These are phyloP conservation scores for Cladosporium halotolerans DNA, from an alignment of 2,329 filamentous ascomycete genomes.

Conservation along the genomic window DNA sequence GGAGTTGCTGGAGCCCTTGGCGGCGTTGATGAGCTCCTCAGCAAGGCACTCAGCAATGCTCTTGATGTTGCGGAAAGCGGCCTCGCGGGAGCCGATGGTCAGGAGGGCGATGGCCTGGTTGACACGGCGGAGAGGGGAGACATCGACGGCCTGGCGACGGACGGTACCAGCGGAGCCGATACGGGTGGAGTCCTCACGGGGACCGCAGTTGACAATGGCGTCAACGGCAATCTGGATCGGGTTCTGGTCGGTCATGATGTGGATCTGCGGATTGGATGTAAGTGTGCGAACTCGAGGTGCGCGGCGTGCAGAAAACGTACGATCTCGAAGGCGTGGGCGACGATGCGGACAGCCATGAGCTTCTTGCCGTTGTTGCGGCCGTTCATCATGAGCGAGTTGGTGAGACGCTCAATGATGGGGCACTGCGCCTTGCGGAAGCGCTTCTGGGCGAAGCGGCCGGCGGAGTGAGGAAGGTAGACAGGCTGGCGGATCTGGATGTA, in stretches of 20 bases:
- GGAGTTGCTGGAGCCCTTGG: conserved; percentile 99
- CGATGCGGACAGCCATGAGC: conserved; percentile 99
- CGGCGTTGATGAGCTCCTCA: conserved; percentile 99
- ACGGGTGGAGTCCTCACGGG: conserved; percentile 99
- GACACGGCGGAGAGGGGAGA: conserved; percentile 97
- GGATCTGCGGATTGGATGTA: conserved; percentile 58
- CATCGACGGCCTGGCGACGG: conserved; percentile 99
- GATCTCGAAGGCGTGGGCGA: conserved; percentile 98
- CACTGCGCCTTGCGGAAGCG: conserved; percentile 99
- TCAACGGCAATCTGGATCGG: conserved; percentile 99
- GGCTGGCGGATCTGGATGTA: conserved; percentile 99
- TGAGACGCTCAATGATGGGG: conserved; percentile 99
- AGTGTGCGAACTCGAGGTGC: conserved; percentile 3
- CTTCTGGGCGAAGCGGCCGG: conserved; percentile 98
- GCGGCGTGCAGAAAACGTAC: conserved; percentile 54
- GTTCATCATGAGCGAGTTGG: conserved; percentile 99
- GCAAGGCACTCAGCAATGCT: conserved; percentile 98
- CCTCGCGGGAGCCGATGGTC: conserved; percentile 97
- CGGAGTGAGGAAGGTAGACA: conserved; percentile 98
- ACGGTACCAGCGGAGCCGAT: conserved; percentile 99
- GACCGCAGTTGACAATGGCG: conserved; percentile 99
- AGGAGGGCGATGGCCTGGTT: conserved; percentile 99
- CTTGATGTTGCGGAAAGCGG: conserved; percentile 99
- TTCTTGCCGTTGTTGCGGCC: conserved; percentile 99
- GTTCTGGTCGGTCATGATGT: conserved; percentile 99